These are phyloP conservation scores for Candida pseudofarinosa DNA, from an alignment of 805 yeast genomes.

Conservation along the genomic window DNA sequence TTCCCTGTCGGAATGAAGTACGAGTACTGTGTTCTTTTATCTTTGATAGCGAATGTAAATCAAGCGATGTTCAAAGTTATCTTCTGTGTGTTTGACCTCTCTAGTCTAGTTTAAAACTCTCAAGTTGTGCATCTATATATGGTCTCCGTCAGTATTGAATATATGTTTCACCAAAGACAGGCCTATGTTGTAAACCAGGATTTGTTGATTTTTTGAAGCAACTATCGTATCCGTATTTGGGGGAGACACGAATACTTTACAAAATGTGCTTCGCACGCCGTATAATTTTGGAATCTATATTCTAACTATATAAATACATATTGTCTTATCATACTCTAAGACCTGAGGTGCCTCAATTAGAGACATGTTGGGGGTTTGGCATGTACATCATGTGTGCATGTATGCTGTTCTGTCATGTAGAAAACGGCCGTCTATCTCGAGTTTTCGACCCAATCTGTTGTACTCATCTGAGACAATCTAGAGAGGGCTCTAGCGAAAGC, in stretches of 20 bases:
- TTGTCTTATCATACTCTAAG: too few relatives aligned
- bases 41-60: not conserved
- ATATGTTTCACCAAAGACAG: not conserved
- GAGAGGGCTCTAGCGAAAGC: constrained; percentile 95
- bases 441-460: constrained; percentile 86
- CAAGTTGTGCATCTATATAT: not conserved
- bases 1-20: not conserved
- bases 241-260: not conserved
- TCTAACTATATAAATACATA: too few relatives aligned
- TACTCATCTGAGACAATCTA: constrained; percentile 89
- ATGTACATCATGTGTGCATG: too few relatives aligned
- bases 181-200: not conserved
- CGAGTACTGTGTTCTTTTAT: not conserved
- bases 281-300: not conserved
- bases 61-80: not conserved
- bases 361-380: too few relatives aligned
- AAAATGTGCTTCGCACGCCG: not conserved
- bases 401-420: too few relatives aligned
- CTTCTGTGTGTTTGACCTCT: not conserved
- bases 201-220: not conserved
- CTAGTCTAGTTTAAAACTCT: not conserved
- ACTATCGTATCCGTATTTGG: not conserved
- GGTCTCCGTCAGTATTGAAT: not conserved
- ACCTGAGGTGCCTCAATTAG: too few relatives aligned
- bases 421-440: too few relatives aligned